Conservation (phyloP, 345 rosid genomes). For the Erodium maritimum region DNA sequence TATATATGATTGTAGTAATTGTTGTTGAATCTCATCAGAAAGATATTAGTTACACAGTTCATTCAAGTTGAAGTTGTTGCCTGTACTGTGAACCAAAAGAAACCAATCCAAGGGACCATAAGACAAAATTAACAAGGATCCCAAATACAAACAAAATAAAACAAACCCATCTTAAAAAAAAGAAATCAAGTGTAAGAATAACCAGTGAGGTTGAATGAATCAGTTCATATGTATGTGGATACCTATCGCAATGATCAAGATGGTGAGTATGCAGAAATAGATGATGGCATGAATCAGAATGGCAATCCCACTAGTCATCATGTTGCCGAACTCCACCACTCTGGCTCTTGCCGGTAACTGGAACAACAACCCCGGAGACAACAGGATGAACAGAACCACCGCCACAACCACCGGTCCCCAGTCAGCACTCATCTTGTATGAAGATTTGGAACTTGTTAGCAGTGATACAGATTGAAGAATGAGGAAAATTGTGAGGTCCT, state of each 20-base stretch:
- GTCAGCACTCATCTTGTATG: constrained; percentile 44
- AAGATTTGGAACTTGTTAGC: not conserved
- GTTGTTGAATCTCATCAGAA: too few species aligned
- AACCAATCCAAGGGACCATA: not conserved
- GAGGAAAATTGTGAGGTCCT: not conserved
- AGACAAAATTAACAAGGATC: too few species aligned
- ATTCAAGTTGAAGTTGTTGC: too few species aligned
- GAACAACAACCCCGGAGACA: constrained; percentile 83
- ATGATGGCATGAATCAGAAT: constrained; percentile 79
- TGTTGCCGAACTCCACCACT: constrained; percentile 87
- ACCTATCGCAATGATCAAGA: constrained; percentile 67
- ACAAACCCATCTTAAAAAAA: not conserved
- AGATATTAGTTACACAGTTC: too few species aligned
- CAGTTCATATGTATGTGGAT: constrained; percentile 37
- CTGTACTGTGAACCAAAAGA: too few species aligned
- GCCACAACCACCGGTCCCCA: constrained; percentile 84
- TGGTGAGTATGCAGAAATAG: constrained; percentile 66
- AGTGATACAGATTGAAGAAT: not conserved
- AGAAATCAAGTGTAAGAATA: not conserved
- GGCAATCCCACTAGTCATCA: constrained; percentile 80
- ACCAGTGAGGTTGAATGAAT: not conserved
- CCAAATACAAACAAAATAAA: too few species aligned
- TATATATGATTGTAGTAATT: too few species aligned
- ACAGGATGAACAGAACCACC: constrained; percentile 55
- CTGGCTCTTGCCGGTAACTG: constrained; percentile 71